These are phyloP conservation scores for Tylopilus sp. DNA, from an alignment of 1,284 basidiomycete species.

Conservation along the genomic window DNA sequence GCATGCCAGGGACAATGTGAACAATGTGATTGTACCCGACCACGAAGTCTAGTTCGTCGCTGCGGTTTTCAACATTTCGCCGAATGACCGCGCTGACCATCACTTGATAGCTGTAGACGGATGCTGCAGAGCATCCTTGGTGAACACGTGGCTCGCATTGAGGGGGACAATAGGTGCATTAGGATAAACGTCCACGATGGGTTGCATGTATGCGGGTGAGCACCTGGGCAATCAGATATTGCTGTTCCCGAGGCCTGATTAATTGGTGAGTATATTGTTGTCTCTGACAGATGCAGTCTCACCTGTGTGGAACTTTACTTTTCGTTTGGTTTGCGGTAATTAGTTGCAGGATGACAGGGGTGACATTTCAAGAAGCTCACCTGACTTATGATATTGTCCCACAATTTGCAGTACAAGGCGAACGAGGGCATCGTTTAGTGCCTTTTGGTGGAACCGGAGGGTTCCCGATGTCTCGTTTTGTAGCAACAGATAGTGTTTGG, in stretches of 20 bases:
- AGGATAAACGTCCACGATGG: constrained; percentile 58
- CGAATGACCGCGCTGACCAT: constrained; percentile 58
- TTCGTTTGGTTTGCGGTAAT: neutral
- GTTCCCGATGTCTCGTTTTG: constrained; percentile 49
- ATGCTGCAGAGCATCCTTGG: constrained; percentile 76
- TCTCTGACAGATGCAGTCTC: neutral
- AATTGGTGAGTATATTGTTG: constrained; percentile 1
- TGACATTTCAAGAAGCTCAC: constrained; percentile 33
- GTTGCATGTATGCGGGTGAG: too few species aligned
- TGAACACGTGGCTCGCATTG: constrained; percentile 71
- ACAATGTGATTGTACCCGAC: constrained; percentile 52
- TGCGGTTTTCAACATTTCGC: constrained; percentile 61
- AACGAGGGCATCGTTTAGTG: constrained; percentile 66
- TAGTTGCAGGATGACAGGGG: neutral
- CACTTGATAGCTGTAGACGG: constrained; percentile 59
- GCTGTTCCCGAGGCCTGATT: constrained; percentile 59
- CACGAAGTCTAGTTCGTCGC: constrained; percentile 76
- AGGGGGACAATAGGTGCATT: constrained; percentile 60
- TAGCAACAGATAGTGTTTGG: constrained; percentile 36
- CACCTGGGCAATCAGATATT: constrained; percentile 51
- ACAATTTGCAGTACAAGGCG: constrained; percentile 50
- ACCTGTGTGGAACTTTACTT: constrained; percentile 78
- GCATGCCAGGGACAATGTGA: neutral
- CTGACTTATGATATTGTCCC: constrained; percentile 50
- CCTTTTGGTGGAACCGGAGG: constrained; percentile 56